Base-by-base conservation (phyloP, 257 asterid genomes). In the Solanum bulbocastanum region DNA sequence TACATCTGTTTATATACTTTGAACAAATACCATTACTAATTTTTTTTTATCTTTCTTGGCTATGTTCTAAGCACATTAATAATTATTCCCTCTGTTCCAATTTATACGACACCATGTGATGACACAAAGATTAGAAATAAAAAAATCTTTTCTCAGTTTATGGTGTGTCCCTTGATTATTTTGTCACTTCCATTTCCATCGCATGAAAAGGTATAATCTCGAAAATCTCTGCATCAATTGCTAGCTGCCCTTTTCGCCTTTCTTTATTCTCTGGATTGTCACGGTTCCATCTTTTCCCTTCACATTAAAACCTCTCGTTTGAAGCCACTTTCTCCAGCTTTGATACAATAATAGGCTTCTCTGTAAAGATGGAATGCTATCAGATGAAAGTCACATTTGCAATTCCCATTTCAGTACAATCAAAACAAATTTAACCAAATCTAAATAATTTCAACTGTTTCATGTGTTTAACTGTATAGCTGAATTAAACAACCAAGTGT, bases 241-340 rank as follows among this genome's bases (percentile, higher is more conserved):
- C 90, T 75, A 97, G 89, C 81, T 90, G 91, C 74, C 97, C 98
- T 88, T 95, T 95, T 62, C 99, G 82, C 1, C 98, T 98, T 37
- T 88, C 95, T 91, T 87, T 93, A 68, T 75, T 81, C 16, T 93
- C 69, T 93, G 93, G 93, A 94, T 86, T 37, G 93, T 91, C 90
- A 94, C 95, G 79, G 89, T 42, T 15, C 98, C 94, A 35, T 93
- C 96, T 84, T 88, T 91, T 86, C 60, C 91, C 90, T 89, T 89
- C n/a, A 95, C 91, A 91, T 88, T 93, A 88, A 93, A 95, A 39
- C 94, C 91, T 90, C 88, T 94, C 95, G 25, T 49, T 86, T 13
- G 75, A 52, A 0, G 98, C 98, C 36, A 95, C 33, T 82, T 95
- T 95, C 90, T 96, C 97, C 52, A 96, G 87, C 90, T 90, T 94